Percentiles rank a stretch among this genome's conserved stretches.
Conservation (phyloP, 768 basidiomycete species). For the Tephrocybe sp. region DNA sequence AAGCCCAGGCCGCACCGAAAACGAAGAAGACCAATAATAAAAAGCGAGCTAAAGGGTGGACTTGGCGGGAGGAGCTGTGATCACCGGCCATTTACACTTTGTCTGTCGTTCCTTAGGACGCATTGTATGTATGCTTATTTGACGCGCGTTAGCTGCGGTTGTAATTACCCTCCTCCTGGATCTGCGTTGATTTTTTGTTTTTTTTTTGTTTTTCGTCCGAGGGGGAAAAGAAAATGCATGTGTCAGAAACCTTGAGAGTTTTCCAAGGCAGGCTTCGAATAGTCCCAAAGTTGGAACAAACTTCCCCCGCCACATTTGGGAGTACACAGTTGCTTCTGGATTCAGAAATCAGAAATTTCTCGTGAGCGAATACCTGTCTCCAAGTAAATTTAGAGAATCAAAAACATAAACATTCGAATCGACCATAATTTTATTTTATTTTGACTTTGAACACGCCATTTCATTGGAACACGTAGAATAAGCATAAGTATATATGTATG, state of each 20-base stretch:
- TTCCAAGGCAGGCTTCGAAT: neutral
- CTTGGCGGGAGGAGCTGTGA: conserved; percentile 19
- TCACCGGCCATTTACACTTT: neutral
- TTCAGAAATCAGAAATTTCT: conserved; percentile 6
- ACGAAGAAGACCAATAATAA: conserved; percentile 8
- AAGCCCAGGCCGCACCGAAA: conserved; percentile 7
- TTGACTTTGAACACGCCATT: neutral
- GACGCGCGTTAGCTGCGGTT: neutral
- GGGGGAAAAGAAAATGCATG: neutral
- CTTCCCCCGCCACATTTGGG: conserved; percentile 10
- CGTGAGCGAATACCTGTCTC: neutral
- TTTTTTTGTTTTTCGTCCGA: neutral
- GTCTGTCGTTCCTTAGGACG: neutral
- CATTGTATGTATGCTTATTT: conserved; percentile 7
- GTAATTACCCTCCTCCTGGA: neutral
- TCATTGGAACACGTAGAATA: neutral
- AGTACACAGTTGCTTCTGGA: neutral
- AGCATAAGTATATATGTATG: too few relatives aligned
- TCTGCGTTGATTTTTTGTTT: neutral
- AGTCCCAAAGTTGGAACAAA: neutral
- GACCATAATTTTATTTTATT: too few relatives aligned
- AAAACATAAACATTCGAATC: too few relatives aligned
- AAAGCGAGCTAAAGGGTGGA: conserved; percentile 10
- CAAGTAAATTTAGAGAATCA: conserved; percentile 1
- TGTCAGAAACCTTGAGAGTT: too few relatives aligned